Percentiles rank a stretch among this genome's conserved stretches.
phyloP scores from a whole-genome alignment of 805 yeast genomes.

The Lachancea sp. region DNA sequence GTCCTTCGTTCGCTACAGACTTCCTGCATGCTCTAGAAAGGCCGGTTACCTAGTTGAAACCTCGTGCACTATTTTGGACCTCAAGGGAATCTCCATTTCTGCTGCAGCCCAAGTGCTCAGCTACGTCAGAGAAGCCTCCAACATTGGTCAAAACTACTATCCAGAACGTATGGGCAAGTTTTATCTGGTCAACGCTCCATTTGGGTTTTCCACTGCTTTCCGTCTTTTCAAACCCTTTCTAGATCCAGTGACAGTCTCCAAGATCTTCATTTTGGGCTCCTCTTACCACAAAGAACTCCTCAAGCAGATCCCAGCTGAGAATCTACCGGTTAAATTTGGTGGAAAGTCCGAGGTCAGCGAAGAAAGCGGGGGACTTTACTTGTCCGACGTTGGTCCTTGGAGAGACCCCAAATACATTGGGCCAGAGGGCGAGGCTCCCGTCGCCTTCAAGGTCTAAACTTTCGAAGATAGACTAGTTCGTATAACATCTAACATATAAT shows the following conservation, averaged over 20 bases:
- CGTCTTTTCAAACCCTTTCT: constrained; percentile 85
- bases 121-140: constrained; percentile 88
- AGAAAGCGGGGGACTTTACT: constrained; percentile 70
- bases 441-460: constrained; percentile 32
- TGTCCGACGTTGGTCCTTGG: constrained; percentile 97
- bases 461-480: not conserved
- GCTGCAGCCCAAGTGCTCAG: constrained; percentile 79
- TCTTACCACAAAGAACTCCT: constrained; percentile 75
- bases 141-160: constrained; percentile 92
- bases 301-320: constrained; percentile 89
- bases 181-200: constrained; percentile 92
- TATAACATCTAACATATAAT: not conserved
- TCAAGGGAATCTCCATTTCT: constrained; percentile 85
- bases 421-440: constrained; percentile 93
- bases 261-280: constrained; percentile 80
- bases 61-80: constrained; percentile 90
- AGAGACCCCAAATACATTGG: constrained; percentile 83
- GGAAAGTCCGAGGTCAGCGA: constrained; percentile 65
- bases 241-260: constrained; percentile 95
- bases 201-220: constrained; percentile 94
- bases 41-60: constrained; percentile 79
- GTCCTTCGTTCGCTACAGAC: constrained; percentile 71
- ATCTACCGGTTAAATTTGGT: constrained; percentile 87
- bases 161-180: constrained; percentile 99
- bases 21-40: constrained; percentile 91